Conservation (phyloP, 495 filamentous ascomycete genomes). For the Daldinia bambusicola region DNA sequence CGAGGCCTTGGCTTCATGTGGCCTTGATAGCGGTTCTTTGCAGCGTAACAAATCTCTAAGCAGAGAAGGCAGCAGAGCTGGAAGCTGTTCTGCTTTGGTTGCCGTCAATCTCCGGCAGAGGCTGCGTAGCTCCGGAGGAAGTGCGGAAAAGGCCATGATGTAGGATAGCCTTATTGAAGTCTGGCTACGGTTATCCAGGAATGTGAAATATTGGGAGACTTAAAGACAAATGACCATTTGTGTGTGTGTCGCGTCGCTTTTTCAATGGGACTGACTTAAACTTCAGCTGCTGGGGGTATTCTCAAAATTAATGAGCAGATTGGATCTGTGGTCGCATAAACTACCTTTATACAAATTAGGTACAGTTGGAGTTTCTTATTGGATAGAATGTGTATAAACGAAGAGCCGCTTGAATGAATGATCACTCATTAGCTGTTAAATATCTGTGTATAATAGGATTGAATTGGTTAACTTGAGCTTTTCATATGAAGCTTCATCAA, state of each 20-base stretch:
- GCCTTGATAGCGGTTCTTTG: conserved; percentile 64
- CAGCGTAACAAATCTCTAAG: conserved; percentile 70
- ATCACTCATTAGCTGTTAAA: background rate
- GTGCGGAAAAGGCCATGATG: conserved; percentile 41
- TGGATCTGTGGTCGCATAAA: background rate
- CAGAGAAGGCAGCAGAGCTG: conserved; percentile 68
- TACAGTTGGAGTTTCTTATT: background rate
- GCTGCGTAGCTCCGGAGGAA: conserved; percentile 66
- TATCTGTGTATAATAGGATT: background rate
- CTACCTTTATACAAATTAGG: background rate
- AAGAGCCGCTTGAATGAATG: background rate
- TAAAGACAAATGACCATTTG: background rate
- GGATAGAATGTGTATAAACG: background rate
- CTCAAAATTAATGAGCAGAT: background rate
- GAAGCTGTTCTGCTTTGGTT: conserved; percentile 70
- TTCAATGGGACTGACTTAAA: no score
- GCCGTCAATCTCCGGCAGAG: conserved; percentile 74
- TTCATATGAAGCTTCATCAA: conserved; percentile 9
- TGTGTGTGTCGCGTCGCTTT: background rate
- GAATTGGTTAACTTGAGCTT: background rate
- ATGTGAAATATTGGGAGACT: background rate
- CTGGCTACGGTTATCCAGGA: background rate
- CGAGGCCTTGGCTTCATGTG: conserved; percentile 61
- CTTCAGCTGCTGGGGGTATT: background rate
- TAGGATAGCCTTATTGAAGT: conserved; percentile 1